phyloP scores from a whole-genome alignment of 306 rosid genomes.

The Lathyrus aphaca region DNA sequence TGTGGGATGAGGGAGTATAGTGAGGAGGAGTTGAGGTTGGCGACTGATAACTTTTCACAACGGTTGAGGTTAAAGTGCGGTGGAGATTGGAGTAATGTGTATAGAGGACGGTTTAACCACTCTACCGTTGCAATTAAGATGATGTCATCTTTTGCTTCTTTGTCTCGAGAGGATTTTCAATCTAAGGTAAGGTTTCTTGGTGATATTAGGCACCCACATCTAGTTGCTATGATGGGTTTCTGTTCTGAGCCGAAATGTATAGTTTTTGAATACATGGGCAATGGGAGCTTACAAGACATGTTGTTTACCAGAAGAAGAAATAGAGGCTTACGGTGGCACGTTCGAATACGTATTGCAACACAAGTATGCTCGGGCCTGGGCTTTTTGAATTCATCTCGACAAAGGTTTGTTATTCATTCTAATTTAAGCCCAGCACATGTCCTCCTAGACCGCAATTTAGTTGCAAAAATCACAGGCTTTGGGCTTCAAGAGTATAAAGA shows the following conservation, averaged over 20 bases:
- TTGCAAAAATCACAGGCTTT: slow-evolving; percentile 60
- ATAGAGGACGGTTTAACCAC: slow-evolving; percentile 65
- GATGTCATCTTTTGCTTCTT: slow-evolving; percentile 31
- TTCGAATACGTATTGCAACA: slow-evolving; percentile 55
- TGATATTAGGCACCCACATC: slow-evolving; percentile 67
- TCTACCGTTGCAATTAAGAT: slow-evolving; percentile 62
- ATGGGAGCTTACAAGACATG: slow-evolving; percentile 62
- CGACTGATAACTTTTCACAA: slow-evolving; percentile 67
- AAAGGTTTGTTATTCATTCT: slow-evolving; percentile 56
- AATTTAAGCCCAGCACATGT: slow-evolving; percentile 52
- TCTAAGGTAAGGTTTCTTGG: slow-evolving; percentile 68
- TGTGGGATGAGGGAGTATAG: slow-evolving; percentile 62
- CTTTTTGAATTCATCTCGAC: slow-evolving; percentile 51
- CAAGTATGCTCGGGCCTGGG: slow-evolving; percentile 63
- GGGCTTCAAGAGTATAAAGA: slow-evolving; percentile 40
- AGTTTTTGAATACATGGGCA: slow-evolving; percentile 72
- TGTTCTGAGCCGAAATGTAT: slow-evolving; percentile 62
- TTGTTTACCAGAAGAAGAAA: slow-evolving; percentile 51
- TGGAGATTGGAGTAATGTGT: slow-evolving; percentile 47
- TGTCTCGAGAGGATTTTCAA: slow-evolving; percentile 50
- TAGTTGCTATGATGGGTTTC: slow-evolving; percentile 69
- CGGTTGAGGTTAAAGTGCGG: slow-evolving; percentile 53
- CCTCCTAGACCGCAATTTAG: slow-evolving; percentile 68
- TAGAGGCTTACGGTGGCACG: slow-evolving; percentile 58
- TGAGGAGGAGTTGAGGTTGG: slow-evolving; percentile 59